phyloP scores from a whole-genome alignment of 106 monocot species.

The Xerophyta viscosa region DNA sequence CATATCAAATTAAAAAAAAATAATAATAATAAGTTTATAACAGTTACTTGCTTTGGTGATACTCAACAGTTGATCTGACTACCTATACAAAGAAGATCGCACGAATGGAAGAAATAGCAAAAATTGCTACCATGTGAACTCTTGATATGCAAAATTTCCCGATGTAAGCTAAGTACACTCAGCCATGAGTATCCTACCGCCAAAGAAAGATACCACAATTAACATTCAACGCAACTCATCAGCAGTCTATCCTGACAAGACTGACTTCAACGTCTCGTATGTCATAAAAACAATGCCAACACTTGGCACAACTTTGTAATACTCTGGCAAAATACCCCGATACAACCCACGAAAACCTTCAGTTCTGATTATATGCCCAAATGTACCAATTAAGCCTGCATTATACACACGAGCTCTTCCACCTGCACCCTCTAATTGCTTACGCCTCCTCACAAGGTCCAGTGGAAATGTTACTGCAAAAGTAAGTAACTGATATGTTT shows the following conservation, averaged over 20 bases:
- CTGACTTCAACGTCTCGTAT: conserved; percentile 56
- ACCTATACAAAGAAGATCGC: conserved; percentile 5
- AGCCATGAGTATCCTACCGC: background rate
- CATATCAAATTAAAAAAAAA: too few relatives aligned
- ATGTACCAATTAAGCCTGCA: conserved; percentile 55
- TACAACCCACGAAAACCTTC: conserved; percentile 78
- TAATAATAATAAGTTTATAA: too few relatives aligned
- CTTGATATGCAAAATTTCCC: conserved; percentile 9
- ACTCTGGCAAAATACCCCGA: conserved; percentile 85
- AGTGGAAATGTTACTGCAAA: conserved; percentile 78
- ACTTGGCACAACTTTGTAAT: conserved; percentile 81
- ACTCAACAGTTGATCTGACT: background rate
- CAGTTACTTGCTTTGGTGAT: too few relatives aligned
- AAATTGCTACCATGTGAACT: conserved; percentile 24
- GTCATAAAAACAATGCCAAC: conserved; percentile 90
- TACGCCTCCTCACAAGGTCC: conserved; percentile 79
- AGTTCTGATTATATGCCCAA: conserved; percentile 52
- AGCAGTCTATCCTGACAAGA: conserved; percentile 11
- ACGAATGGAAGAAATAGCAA: conserved; percentile 22
- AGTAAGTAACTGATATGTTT: too few relatives aligned
- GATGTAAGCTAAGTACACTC: background rate
- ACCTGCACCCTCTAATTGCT: conserved; percentile 78
- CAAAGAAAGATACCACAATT: too few relatives aligned
- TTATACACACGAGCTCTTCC: conserved; percentile 80
- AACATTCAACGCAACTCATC: conserved; percentile 5